phyloP scores from a whole-genome alignment of 345 rosid genomes.

The Psidium friedrichsthalianum region DNA sequence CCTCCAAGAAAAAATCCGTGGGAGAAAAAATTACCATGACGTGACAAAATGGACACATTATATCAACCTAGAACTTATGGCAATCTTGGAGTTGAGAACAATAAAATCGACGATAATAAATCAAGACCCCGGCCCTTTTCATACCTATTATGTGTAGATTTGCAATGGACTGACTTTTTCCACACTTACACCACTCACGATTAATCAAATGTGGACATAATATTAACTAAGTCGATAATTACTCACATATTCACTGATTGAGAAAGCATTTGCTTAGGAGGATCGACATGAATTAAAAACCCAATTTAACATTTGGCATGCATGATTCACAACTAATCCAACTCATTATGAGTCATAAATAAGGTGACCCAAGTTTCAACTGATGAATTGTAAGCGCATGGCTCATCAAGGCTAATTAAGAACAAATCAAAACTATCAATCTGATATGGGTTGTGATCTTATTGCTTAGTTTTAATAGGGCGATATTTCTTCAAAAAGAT shows the following conservation, averaged over 20 bases:
- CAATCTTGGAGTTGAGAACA: neutral
- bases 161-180: neutral
- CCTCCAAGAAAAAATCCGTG: neutral
- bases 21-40: neutral
- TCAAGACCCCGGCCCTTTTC: neutral
- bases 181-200: neutral
- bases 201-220: neutral
- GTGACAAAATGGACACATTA: neutral
- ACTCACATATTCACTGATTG: neutral
- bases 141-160: neutral
- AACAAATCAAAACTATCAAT: neutral
- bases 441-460: neutral
- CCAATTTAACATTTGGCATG: neutral
- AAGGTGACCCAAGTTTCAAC: neutral
- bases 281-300: neutral
- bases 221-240: neutral
- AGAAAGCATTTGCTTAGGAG: neutral
- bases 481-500: neutral
- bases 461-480: neutral
- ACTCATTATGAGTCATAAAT: neutral
- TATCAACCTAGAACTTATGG: neutral
- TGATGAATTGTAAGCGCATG: neutral
- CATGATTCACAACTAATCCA: neutral
- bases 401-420: neutral
- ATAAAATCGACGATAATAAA: neutral